These are phyloP conservation scores for Daldinia sp. DNA, from an alignment of 2,329 filamentous ascomycete genomes.

Conservation along the genomic window DNA sequence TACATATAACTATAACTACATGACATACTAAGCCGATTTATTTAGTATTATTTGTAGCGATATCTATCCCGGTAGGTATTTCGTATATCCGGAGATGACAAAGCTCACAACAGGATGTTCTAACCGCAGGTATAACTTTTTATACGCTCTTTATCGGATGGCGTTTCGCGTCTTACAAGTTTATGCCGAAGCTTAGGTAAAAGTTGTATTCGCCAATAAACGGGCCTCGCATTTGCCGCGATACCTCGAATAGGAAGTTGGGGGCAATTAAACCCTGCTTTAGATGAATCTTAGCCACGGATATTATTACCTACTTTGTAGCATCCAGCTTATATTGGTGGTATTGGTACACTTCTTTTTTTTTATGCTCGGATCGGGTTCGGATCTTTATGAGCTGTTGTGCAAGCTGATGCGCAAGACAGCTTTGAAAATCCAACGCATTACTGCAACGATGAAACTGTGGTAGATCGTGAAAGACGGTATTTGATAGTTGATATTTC, in stretches of 20 bases:
- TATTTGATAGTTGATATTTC: too few species aligned
- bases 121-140: not conserved
- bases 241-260: slow-evolving; percentile 17
- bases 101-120: not conserved
- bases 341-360: not conserved
- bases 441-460: not conserved
- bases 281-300: slow-evolving; percentile 3
- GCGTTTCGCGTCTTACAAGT: not conserved
- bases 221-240: not conserved
- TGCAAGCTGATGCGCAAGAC: not conserved
- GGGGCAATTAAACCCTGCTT: not conserved
- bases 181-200: not conserved
- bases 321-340: not conserved
- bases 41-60: not conserved
- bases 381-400: not conserved
- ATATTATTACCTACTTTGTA: slow-evolving; percentile 23
- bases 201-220: not conserved
- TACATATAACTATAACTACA: not conserved
- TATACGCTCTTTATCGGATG: not conserved
- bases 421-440: not conserved
- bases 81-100: not conserved
- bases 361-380: not conserved
- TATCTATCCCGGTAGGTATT: not conserved
- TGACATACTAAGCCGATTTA: not conserved
- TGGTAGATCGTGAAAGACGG: not conserved